Percentiles rank a stretch among this genome's conserved stretches.
phyloP scores from a whole-genome alignment of 805 yeast genomes.

The Limtongia smithiae region DNA sequence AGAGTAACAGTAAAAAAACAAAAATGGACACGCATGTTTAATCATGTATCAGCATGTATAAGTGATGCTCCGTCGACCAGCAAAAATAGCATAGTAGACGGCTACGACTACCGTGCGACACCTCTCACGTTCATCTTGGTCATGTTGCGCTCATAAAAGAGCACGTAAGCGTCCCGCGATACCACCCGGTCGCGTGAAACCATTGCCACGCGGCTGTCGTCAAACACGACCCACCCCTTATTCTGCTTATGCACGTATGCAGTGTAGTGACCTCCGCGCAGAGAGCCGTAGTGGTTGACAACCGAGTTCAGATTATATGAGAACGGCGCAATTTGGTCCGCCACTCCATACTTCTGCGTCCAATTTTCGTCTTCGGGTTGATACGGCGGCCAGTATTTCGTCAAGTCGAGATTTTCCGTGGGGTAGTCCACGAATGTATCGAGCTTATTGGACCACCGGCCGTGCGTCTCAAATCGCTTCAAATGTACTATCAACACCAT shows the following conservation, averaged over 20 bases:
- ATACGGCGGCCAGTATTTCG: conserved; percentile 67
- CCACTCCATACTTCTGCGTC: conserved; percentile 50
- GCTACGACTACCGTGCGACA: background rate
- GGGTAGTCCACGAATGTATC: conserved; percentile 71
- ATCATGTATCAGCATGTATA: too few relatives aligned
- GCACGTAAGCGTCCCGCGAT: conserved; percentile 74
- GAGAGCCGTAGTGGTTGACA: conserved; percentile 76
- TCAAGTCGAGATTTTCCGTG: conserved; percentile 54
- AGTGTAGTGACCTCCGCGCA: conserved; percentile 87
- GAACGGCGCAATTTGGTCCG: conserved; percentile 81
- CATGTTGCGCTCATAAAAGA: conserved; percentile 51
- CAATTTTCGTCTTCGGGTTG: conserved; percentile 43
- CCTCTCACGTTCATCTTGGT: too few relatives aligned
- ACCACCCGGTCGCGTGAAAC: conserved; percentile 46
- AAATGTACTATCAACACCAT: conserved; percentile 75
- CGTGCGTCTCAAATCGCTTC: conserved; percentile 62
- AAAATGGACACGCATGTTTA: too few relatives aligned
- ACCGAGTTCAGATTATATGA: conserved; percentile 73
- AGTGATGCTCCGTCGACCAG: too few relatives aligned
- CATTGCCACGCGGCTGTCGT: conserved; percentile 63
- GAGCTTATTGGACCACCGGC: conserved; percentile 46
- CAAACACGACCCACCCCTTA: conserved; percentile 76
- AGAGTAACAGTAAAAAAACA: too few relatives aligned
- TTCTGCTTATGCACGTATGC: conserved; percentile 66
- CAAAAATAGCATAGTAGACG: too few relatives aligned